Percentiles rank a stretch among this genome's conserved stretches.
Evolutionary conservation across 2,329 filamentous ascomycete species (phyloP).

Genomic region (Colletotrichum sublineola): DNA sequence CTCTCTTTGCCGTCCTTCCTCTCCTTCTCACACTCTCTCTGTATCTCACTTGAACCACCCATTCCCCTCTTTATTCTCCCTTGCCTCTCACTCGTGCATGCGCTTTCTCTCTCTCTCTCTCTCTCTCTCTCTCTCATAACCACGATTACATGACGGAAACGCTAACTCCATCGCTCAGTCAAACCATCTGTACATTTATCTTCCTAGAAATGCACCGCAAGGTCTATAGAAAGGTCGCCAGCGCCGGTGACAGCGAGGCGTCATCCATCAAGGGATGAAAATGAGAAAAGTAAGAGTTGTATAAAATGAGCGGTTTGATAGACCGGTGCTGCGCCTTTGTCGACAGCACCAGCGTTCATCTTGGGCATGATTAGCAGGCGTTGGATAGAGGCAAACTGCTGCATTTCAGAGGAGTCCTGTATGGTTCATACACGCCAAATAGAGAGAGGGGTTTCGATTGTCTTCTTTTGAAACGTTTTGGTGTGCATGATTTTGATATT

Average conservation of each 20-base stretch:
- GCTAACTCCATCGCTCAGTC: conserved; percentile 56
- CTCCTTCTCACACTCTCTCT: neutral
- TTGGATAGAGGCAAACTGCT: conserved; percentile 34
- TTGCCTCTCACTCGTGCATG: neutral
- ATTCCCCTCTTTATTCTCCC: too few relatives aligned
- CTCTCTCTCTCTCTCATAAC: neutral
- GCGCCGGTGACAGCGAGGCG: conserved; percentile 52
- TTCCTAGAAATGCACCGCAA: conserved; percentile 91
- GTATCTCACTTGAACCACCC: neutral
- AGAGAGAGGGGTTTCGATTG: neutral
- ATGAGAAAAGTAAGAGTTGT: neutral
- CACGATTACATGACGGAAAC: too few relatives aligned
- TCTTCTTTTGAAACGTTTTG: neutral
- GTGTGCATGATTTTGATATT: conserved; percentile 15
- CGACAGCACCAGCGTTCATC: conserved; percentile 7
- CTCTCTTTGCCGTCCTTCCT: neutral
- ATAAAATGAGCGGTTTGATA: conserved; percentile 24
- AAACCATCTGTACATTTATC: conserved; percentile 89
- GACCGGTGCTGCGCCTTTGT: conserved; percentile 27
- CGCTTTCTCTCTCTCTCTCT: neutral
- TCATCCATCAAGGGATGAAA: conserved; percentile 18
- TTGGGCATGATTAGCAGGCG: conserved; percentile 30
- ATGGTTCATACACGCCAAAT: conserved; percentile 26
- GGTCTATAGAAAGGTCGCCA: conserved; percentile 72
- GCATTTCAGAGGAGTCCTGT: conserved; percentile 40